Conservation (phyloP, 441 rosid genomes). For the Erodium texanum region DNA sequence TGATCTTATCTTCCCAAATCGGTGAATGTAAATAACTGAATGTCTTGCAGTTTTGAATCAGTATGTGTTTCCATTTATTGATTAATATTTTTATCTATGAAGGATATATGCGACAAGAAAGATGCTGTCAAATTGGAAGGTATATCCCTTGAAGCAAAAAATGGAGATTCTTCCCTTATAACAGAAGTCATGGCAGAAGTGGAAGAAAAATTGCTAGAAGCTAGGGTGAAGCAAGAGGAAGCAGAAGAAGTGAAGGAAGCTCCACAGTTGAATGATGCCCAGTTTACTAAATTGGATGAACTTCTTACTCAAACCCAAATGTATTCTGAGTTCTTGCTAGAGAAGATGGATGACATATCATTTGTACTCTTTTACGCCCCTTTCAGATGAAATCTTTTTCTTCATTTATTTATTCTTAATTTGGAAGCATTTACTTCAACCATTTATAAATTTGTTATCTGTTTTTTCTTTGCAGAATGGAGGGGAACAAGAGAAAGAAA, state of each 20-base stretch:
- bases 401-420: too few relatives aligned
- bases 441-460: neutral
- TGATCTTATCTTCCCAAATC: too few relatives aligned
- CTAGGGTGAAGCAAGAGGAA: slow-evolving; percentile 41
- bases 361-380: slow-evolving; percentile 29
- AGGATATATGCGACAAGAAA: slow-evolving; percentile 46
- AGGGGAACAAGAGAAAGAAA: slow-evolving; percentile 36
- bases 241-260: slow-evolving; percentile 19
- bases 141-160: slow-evolving; percentile 22
- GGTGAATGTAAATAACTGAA: too few relatives aligned
- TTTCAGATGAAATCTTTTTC: neutral
- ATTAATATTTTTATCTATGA: neutral
- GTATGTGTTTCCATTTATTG: neutral
- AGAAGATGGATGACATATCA: slow-evolving; percentile 81
- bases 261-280: slow-evolving; percentile 34
- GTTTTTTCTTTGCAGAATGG: slow-evolving; percentile 38
- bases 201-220: slow-evolving; percentile 51
- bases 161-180: slow-evolving; percentile 45
- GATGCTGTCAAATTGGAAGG: slow-evolving; percentile 28
- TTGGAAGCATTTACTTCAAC: too few relatives aligned
- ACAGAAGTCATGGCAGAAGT: slow-evolving; percentile 51
- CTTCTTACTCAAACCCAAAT: slow-evolving; percentile 82
- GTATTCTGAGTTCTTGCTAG: slow-evolving; percentile 73
- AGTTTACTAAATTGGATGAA: slow-evolving; percentile 66
- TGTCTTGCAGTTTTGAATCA: too few relatives aligned